Base-by-base conservation (phyloP, 1,139 yeast genomes). In the Wickerhamomyces sp. region DNA sequence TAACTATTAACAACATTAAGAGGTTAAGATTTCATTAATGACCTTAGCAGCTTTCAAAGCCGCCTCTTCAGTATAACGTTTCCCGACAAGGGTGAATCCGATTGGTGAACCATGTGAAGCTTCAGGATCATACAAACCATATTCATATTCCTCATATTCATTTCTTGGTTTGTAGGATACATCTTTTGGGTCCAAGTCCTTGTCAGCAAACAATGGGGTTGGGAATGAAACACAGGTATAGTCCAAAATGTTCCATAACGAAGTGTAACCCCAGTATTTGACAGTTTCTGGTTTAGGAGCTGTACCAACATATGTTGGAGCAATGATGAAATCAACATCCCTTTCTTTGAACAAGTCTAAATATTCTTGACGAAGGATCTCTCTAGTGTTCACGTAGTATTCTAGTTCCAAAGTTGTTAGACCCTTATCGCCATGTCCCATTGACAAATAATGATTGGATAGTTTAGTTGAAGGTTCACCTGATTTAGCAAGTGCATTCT, bases 181-280 rank as follows among this genome's bases (percentile, higher is more conserved):
- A 34, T 56, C 57, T 31, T 57, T 54, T 4, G 45, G 33, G 48
- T 64, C 68, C 10, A 54, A 40, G 7, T 46, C 44, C 40, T 56
- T 53, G 58, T 81, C 86, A 57, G 79, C 86, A 57, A 63, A 69
- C 52, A 80, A 62, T 13, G 85, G 84, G 9, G 86, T 75, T 58
- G 84, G 88, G 64, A 79, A 69, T 2, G 73, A 72, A 48, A 81
- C 73, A 36, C 81, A 73, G 41, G 89, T 85, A 56, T 78, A 70
- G 59, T 83, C 89, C 53, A 81, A 64, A 45, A 82, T 60, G 60
- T 82, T 83, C 72, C 79, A 84, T 53, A 84, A 73, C 0, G 87
- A 65, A 11, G 90, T 83, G 66, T 84, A 84, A 6, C 88, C 83
- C 93, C 94, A 84, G 64, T 83, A 82, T 60, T 75, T 77, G 11